Percentiles rank a stretch among this genome's conserved stretches.
Conservation (phyloP, 2,329 filamentous ascomycete genomes). For the Colletotrichum costaricense region DNA sequence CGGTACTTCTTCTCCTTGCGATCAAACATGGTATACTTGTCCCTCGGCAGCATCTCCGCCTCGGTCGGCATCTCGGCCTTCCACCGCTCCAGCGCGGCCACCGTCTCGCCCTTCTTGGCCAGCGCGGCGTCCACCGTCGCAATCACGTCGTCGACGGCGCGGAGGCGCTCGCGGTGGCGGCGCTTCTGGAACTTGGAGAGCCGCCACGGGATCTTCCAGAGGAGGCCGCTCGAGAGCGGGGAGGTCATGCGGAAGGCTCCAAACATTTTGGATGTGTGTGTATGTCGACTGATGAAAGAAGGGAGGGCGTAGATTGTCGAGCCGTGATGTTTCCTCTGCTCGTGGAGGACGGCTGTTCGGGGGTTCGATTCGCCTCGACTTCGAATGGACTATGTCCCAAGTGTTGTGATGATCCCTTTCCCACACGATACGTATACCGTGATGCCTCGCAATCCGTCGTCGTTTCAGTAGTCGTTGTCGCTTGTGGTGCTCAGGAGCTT, state of each 20-base stretch:
- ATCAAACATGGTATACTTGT: constrained; percentile 99
- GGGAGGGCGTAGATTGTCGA: too few species aligned
- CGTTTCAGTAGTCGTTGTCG: neutral
- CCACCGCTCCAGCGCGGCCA: constrained; percentile 88
- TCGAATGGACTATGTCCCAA: neutral
- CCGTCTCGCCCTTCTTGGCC: constrained; percentile 75
- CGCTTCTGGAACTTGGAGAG: constrained; percentile 92
- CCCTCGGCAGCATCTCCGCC: constrained; percentile 92
- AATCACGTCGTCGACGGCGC: constrained; percentile 88
- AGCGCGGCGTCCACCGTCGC: constrained; percentile 84
- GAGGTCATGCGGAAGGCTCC: constrained; percentile 84
- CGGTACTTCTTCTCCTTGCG: constrained; percentile 94
- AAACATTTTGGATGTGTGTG: constrained; percentile 71
- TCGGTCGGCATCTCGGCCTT: constrained; percentile 96
- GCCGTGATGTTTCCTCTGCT: neutral
- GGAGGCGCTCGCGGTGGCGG: constrained; percentile 84
- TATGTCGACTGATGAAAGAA: too few species aligned
- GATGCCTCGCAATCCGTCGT: neutral
- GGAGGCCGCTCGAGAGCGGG: constrained; percentile 80
- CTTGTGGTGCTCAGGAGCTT: neutral
- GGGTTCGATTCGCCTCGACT: neutral
- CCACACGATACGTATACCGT: neutral
- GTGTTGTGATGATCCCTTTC: fast-evolving
- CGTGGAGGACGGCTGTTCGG: neutral
- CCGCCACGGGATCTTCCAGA: constrained; percentile 98